Evolutionary conservation across 371 early-diverging fungal species (phyloP).

Genomic region (Gilbertella persicaria): DNA sequence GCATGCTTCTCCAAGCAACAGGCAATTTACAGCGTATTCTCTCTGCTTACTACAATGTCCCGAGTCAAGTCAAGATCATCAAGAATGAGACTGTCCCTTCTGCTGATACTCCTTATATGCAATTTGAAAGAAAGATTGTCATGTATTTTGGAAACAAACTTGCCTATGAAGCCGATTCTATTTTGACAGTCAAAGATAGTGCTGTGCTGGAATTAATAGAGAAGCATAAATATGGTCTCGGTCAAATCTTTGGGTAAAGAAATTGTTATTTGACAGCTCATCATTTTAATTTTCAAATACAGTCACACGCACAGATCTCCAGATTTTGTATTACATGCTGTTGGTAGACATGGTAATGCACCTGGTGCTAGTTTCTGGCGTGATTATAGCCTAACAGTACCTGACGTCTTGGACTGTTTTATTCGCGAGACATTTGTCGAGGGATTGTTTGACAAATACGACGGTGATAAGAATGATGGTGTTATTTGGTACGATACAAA

Average conservation of each 20-base stretch:
- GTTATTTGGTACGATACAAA: constrained; percentile 17
- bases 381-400: constrained; percentile 41
- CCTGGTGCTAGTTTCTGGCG: constrained; percentile 50
- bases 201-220: constrained; percentile 35
- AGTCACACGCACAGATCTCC: constrained; percentile 43
- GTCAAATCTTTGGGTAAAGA: constrained; percentile 48
- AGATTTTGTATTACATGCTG: constrained; percentile 39
- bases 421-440: constrained; percentile 49
- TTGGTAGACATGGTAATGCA: constrained; percentile 43
- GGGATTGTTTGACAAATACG: constrained; percentile 34
- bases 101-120: constrained; percentile 10
- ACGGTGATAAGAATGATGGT: constrained; percentile 15
- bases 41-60: constrained; percentile 49
- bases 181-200: constrained; percentile 38
- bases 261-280: neutral
- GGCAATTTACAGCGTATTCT: constrained; percentile 48
- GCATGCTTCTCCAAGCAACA: constrained; percentile 45
- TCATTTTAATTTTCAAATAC: neutral
- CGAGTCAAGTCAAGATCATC: constrained; percentile 43
- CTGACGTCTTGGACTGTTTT: constrained; percentile 39
- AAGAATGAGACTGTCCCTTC: constrained; percentile 26
- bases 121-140: constrained; percentile 39
- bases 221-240: constrained; percentile 50
- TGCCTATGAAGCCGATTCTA: constrained; percentile 46
- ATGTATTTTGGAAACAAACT: constrained; percentile 45